Conservation (phyloP, 2,329 filamentous ascomycete genomes). For the Talaromyces sp. region DNA sequence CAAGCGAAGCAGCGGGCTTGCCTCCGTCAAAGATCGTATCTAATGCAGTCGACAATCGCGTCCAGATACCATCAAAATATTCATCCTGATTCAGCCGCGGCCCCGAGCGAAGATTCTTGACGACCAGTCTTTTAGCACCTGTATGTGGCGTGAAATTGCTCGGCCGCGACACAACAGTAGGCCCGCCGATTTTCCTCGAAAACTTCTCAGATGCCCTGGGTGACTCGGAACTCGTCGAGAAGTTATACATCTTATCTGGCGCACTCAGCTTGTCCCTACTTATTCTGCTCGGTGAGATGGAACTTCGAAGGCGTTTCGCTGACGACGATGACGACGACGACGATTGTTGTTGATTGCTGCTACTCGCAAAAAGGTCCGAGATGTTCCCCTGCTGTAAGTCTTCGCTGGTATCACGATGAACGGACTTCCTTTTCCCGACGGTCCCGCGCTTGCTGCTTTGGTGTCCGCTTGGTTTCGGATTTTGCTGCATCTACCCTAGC, state of each 20-base stretch:
- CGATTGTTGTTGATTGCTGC: constrained; percentile 18
- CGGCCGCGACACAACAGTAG: constrained; percentile 29
- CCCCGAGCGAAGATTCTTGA: constrained; percentile 77
- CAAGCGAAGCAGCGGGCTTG: constrained; percentile 66
- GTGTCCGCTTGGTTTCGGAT: constrained; percentile 30
- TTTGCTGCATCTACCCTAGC: constrained; percentile 39
- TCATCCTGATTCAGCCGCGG: constrained; percentile 62
- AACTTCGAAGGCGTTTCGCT: constrained; percentile 38
- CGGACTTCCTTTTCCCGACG: constrained; percentile 39
- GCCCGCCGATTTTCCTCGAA: constrained; percentile 44
- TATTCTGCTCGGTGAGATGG: constrained; percentile 16
- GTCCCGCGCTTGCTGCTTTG: constrained; percentile 42
- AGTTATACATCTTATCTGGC: constrained; percentile 52
- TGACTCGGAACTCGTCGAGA: constrained; percentile 35
- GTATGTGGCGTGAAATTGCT: constrained; percentile 64
- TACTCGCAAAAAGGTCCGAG: constrained; percentile 40
- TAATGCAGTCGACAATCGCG: constrained; percentile 68
- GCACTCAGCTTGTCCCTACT: constrained; percentile 17
- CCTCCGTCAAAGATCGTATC: constrained; percentile 64
- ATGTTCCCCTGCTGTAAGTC: constrained; percentile 39
- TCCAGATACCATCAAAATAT: constrained; percentile 73
- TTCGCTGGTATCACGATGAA: constrained; percentile 29
- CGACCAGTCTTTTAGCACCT: constrained; percentile 79
- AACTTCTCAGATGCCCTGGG: constrained; percentile 35
- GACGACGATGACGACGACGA: constrained; percentile 26